Percentiles rank a stretch among this genome's conserved stretches.
Evolutionary conservation across 345 rosid species (phyloP).

Genomic region (Geranium rotundifolium): DNA sequence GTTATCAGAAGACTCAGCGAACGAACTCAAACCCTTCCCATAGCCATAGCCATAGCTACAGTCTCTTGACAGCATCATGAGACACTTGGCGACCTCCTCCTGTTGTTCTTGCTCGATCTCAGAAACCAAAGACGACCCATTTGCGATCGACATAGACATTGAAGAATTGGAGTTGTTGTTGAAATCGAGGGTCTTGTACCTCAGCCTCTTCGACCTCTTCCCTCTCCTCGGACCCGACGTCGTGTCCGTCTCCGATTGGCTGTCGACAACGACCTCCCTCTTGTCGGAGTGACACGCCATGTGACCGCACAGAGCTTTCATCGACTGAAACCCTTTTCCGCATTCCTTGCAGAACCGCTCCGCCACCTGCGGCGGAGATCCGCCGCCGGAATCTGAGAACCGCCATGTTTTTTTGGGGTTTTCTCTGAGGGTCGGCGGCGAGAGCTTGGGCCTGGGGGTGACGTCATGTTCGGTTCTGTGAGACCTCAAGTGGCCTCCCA

Average conservation of each 20-base stretch:
- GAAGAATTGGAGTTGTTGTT: too few species aligned
- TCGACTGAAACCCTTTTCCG: slow-evolving; percentile 70
- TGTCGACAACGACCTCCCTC: slow-evolving; percentile 34
- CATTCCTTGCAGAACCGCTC: slow-evolving; percentile 48
- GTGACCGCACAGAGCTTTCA: slow-evolving; percentile 90
- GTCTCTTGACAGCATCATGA: slow-evolving; percentile 84
- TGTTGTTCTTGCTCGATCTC: slow-evolving; percentile 59
- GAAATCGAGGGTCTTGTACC: slow-evolving; percentile 22
- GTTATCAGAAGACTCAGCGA: slow-evolving; percentile 59
- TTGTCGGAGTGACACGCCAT: slow-evolving; percentile 81
- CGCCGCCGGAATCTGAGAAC: slow-evolving; percentile 21
- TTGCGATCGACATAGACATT: slow-evolving; percentile 16
- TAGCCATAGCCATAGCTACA: slow-evolving; percentile 9
- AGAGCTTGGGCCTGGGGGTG: too few species aligned
- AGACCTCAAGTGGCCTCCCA: slow-evolving; percentile 87
- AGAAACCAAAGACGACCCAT: slow-evolving; percentile 42
- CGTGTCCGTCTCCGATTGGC: slow-evolving; percentile 55
- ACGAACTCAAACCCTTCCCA: slow-evolving; percentile 19
- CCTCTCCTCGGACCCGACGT: slow-evolving; percentile 45
- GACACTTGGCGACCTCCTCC: slow-evolving; percentile 62
- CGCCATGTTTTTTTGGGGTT: slow-evolving; percentile 56
- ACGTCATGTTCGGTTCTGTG: slow-evolving; percentile 15
- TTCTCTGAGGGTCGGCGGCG: slow-evolving; percentile 30
- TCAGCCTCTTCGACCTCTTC: slow-evolving; percentile 55
- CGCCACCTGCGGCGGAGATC: slow-evolving; percentile 43